Evolutionary conservation across 768 basidiomycete species (phyloP).

Genomic region (Russula sp.): DNA sequence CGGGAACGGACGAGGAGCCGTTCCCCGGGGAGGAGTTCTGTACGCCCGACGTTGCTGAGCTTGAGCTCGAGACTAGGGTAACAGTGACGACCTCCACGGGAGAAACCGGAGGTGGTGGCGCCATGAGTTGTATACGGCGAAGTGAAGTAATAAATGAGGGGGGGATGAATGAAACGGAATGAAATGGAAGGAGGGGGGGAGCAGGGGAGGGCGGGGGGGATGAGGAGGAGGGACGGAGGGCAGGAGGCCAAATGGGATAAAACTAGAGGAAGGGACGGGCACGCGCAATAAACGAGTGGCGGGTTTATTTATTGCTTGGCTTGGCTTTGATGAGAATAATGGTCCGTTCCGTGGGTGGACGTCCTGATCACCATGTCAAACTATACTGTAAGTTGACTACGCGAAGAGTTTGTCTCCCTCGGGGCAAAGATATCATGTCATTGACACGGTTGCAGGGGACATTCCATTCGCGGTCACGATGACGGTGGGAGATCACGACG

Average conservation of each 20-base stretch:
- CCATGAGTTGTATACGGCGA: not conserved
- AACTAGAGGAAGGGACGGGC: not conserved
- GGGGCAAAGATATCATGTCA: too few relatives aligned
- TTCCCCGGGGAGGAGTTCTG: constrained; percentile 3
- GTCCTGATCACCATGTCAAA: not conserved
- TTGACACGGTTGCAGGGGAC: too few relatives aligned
- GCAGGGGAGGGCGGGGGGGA: not conserved
- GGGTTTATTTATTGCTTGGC: not conserved
- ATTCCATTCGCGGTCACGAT: too few relatives aligned
- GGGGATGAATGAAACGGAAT: not conserved
- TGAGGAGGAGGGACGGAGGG: not conserved
- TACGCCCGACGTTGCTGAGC: not conserved
- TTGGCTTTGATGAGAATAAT: not conserved
- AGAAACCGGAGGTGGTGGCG: not conserved
- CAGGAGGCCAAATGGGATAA: constrained; percentile 5
- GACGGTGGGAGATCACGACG: too few relatives aligned
- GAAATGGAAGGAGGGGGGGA: not conserved
- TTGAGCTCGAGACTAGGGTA: not conserved
- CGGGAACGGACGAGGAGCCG: constrained; percentile 31
- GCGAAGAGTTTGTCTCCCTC: not conserved
- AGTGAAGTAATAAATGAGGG: too few relatives aligned
- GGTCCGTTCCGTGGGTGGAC: not conserved
- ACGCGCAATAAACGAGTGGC: not conserved
- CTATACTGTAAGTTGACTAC: too few relatives aligned
- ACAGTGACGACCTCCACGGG: constrained; percentile 9